Conservation (phyloP, 148 eudicot genomes). For the Rhododendron kiyosumense region DNA sequence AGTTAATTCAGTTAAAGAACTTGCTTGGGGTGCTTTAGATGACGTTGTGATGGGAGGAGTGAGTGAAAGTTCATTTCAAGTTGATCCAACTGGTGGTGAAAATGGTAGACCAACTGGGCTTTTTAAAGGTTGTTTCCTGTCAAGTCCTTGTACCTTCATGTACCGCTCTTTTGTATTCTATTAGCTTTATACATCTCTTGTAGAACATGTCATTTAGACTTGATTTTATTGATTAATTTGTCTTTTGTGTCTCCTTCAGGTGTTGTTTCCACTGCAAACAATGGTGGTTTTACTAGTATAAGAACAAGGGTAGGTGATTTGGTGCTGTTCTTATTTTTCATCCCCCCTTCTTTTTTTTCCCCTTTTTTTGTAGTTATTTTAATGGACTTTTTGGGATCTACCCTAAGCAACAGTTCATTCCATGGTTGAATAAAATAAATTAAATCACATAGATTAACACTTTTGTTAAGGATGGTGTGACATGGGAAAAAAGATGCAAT, state of each 20-base stretch:
- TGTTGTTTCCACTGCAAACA: conserved; percentile 80
- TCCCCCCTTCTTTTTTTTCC: too few species aligned
- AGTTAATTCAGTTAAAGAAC: conserved; percentile 68
- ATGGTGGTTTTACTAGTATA: conserved; percentile 89
- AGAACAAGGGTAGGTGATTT: conserved; percentile 64
- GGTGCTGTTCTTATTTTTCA: too few species aligned
- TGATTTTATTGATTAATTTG: background rate
- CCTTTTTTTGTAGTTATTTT: background rate
- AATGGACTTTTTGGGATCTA: background rate
- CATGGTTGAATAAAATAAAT: background rate
- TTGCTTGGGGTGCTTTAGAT: conserved; percentile 97
- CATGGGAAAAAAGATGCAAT: background rate
- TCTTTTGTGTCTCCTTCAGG: conserved; percentile 42
- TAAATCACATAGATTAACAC: background rate
- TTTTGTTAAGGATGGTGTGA: background rate
- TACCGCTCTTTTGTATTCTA: background rate
- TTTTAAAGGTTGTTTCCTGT: conserved; percentile 65
- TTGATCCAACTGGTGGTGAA: conserved; percentile 81
- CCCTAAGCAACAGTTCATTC: background rate
- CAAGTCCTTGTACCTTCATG: background rate
- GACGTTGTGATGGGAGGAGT: conserved; percentile 99
- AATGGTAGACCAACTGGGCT: conserved; percentile 72
- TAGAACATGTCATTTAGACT: background rate
- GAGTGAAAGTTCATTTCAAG: conserved; percentile 71
- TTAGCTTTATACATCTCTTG: background rate